Conservation (phyloP, 1,284 basidiomycete species). For the Anthracocystis setariae region DNA sequence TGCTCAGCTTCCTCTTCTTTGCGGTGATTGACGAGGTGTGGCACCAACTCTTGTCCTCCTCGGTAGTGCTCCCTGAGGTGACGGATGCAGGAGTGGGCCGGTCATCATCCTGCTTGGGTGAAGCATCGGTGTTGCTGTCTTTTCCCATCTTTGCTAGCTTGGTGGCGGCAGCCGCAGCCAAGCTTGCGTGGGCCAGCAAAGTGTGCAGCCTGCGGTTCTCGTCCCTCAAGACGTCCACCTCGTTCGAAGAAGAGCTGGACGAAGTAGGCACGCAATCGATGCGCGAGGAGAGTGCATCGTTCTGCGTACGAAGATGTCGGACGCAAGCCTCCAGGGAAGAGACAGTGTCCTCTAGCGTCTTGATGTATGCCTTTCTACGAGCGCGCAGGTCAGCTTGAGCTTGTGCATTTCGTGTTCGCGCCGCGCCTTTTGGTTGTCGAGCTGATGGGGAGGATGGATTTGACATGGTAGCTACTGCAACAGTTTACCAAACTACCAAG, state of each 20-base stretch:
- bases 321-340: slow-evolving; percentile 32
- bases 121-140: neutral
- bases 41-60: slow-evolving; percentile 9
- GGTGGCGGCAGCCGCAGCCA: slow-evolving; percentile 21
- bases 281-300: slow-evolving; percentile 2
- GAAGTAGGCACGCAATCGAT: neutral
- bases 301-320: slow-evolving; percentile 13
- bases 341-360: slow-evolving; percentile 41
- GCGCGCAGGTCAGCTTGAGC: slow-evolving; percentile 40
- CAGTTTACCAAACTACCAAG: too few relatives aligned
- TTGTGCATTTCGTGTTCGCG: slow-evolving; percentile 41
- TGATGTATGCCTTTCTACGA: slow-evolving; percentile 39
- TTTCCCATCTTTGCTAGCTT: slow-evolving; percentile 17
- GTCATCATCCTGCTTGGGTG: neutral
- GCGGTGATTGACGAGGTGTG: slow-evolving; percentile 23
- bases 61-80: neutral
- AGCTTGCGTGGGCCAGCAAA: slow-evolving; percentile 15
- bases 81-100: neutral
- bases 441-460: slow-evolving; percentile 1
- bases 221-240: slow-evolving; percentile 1
- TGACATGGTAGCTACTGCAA: neutral
- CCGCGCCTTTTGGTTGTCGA: neutral
- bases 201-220: slow-evolving; percentile 23
- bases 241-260: neutral
- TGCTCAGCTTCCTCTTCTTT: slow-evolving; percentile 22